These are phyloP conservation scores for Lantana camara DNA, from an alignment of 257 asterid species.

Conservation along the genomic window DNA sequence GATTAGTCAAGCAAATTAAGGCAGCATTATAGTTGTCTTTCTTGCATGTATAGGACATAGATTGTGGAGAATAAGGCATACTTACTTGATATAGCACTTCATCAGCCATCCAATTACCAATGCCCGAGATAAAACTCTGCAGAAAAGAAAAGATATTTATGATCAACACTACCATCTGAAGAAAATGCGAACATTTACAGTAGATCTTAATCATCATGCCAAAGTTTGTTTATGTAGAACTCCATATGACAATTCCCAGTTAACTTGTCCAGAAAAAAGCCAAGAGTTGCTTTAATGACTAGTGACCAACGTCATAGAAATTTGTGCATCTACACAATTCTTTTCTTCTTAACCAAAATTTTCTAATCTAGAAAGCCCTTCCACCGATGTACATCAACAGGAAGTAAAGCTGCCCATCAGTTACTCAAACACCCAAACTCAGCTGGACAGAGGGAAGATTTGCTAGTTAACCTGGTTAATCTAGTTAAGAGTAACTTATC, in stretches of 20 bases:
- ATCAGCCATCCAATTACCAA: constrained; percentile 99
- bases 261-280: constrained; percentile 16
- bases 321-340: constrained; percentile 9
- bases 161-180: constrained; percentile 22
- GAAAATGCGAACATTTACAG: constrained; percentile 21
- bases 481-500: neutral
- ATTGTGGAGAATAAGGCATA: constrained; percentile 32
- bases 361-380: constrained; percentile 1
- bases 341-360: neutral
- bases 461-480: neutral
- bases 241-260: neutral
- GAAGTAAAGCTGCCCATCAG: neutral
- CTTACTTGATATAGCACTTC: constrained; percentile 94
- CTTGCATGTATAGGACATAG: constrained; percentile 23
- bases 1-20: constrained; percentile 3
- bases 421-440: neutral
- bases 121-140: constrained; percentile 94
- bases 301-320: neutral
- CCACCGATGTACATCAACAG: neutral
- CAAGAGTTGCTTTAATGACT: neutral
- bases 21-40: neutral
- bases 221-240: constrained; percentile 17
- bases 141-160: constrained; percentile 31
- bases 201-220: constrained; percentile 11
- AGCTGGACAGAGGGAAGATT: no score